phyloP scores from a whole-genome alignment of 1,139 yeast genomes.

The Tardiomyces blankii region DNA sequence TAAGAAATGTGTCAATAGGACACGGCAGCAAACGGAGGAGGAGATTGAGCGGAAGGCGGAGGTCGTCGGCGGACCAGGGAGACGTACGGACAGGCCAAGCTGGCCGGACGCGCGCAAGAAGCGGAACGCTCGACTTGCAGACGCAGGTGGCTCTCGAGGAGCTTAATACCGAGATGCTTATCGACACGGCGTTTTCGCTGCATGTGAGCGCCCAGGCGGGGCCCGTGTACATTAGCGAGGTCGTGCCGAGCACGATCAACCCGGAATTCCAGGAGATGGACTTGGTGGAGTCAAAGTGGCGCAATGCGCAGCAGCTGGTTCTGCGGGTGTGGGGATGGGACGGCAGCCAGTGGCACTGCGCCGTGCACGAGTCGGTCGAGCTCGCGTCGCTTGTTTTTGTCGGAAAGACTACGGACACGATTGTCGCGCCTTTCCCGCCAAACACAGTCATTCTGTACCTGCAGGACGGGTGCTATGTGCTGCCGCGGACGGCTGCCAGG shows the following conservation, averaged over 20 bases:
- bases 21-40: background rate
- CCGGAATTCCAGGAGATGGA: slow-evolving; percentile 28
- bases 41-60: background rate
- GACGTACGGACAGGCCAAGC: background rate
- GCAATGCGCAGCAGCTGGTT: background rate
- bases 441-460: slow-evolving; percentile 29
- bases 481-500: slow-evolving; percentile 9
- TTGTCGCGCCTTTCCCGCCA: slow-evolving; percentile 11
- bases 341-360: background rate
- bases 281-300: slow-evolving; percentile 4
- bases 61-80: background rate
- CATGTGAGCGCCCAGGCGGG: slow-evolving; percentile 22
- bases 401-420: slow-evolving; percentile 13
- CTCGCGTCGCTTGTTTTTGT: slow-evolving; percentile 12
- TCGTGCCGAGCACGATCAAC: slow-evolving; percentile 22
- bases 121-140: background rate
- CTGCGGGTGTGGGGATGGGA: background rate
- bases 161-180: slow-evolving; percentile 20
- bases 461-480: slow-evolving; percentile 31
- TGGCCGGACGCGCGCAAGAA: background rate
- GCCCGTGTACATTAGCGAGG: slow-evolving; percentile 34
- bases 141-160: slow-evolving; percentile 13
- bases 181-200: slow-evolving; percentile 29
- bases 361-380: slow-evolving; percentile 5
- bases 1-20: slow-evolving; percentile 8